These are phyloP conservation scores for Ganoderma resinaceum DNA, from an alignment of 1,284 basidiomycete species.

Conservation along the genomic window DNA sequence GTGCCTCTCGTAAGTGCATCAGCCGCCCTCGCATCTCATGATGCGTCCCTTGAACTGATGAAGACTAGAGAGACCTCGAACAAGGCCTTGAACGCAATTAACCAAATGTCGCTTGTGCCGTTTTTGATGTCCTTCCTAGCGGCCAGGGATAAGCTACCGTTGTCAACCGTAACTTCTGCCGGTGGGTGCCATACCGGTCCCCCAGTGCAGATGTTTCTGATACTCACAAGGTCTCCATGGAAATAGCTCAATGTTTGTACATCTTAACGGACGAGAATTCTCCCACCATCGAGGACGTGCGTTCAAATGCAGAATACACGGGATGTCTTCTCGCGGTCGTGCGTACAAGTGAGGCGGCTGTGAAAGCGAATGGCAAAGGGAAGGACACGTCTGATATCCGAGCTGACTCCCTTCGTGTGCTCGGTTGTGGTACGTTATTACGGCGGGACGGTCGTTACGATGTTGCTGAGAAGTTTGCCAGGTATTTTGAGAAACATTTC, in stretches of 20 bases:
- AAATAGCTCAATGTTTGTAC: conserved; percentile 86
- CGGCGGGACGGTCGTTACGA: conserved; percentile 14
- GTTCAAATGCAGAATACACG: conserved; percentile 66
- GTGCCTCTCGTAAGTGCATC: conserved; percentile 85
- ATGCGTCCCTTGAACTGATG: conserved; percentile 37
- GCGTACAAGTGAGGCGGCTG: conserved; percentile 44
- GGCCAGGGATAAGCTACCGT: conserved; percentile 69
- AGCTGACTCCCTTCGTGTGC: conserved; percentile 64
- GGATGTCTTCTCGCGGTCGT: conserved; percentile 78
- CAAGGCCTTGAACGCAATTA: conserved; percentile 88
- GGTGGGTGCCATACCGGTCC: conserved; percentile 52
- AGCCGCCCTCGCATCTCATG: conserved; percentile 8
- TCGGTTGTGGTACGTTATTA: conserved; percentile 69
- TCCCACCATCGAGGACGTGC: conserved; percentile 68
- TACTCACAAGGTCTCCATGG: conserved; percentile 25
- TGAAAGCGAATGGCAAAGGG: conserved; percentile 49
- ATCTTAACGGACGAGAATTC: conserved; percentile 90
- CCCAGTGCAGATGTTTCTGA: conserved; percentile 11
- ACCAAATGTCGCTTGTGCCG: conserved; percentile 75
- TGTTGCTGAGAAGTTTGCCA: conserved; percentile 37
- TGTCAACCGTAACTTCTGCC: conserved; percentile 78
- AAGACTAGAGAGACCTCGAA: conserved; percentile 85
- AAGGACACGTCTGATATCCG: conserved; percentile 56
- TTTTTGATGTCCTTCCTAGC: conserved; percentile 88
- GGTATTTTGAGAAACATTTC: conserved; percentile 81